Conservation (phyloP, 108 stramenopile genomes). For the Epipyxis sp. region DNA sequence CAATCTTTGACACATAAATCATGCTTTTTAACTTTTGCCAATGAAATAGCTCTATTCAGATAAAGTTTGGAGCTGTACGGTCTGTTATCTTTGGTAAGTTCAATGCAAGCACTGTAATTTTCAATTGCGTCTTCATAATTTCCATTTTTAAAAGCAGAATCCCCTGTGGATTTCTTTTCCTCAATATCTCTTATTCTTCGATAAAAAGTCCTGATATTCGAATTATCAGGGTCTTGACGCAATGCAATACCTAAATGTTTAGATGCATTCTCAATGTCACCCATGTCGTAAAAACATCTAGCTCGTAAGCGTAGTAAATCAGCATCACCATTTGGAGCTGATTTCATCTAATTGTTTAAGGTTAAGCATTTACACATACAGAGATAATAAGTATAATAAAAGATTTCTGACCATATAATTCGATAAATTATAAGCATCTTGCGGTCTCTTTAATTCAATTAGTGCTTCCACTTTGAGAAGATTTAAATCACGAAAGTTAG, state of each 20-base stretch:
- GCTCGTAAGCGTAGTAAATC: slow-evolving; percentile 6
- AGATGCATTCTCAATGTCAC: slow-evolving; percentile 26
- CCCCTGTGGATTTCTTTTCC: background rate
- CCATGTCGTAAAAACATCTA: slow-evolving; percentile 10
- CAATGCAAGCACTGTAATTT: background rate
- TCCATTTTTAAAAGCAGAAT: background rate
- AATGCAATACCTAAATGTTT: background rate
- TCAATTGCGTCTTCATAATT: background rate
- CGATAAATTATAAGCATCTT: slow-evolving; percentile 18
- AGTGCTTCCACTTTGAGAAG: slow-evolving; percentile 1
- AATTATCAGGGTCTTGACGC: slow-evolving; percentile 8
- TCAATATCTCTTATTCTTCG: background rate
- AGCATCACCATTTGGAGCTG: background rate
- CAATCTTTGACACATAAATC: background rate
- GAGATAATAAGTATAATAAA: background rate
- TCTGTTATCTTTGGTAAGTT: background rate
- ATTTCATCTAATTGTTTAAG: background rate
- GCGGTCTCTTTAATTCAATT: background rate
- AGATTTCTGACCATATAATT: slow-evolving; percentile 1
- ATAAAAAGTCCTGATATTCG: slow-evolving; percentile 6
- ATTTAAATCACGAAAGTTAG: background rate
- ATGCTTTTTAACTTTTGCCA: background rate
- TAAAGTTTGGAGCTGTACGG: background rate
- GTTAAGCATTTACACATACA: background rate
- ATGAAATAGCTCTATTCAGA: slow-evolving; percentile 4